Evolutionary conservation across 306 rosid genomes (phyloP).

Genomic region (Begonia loranthoides): DNA sequence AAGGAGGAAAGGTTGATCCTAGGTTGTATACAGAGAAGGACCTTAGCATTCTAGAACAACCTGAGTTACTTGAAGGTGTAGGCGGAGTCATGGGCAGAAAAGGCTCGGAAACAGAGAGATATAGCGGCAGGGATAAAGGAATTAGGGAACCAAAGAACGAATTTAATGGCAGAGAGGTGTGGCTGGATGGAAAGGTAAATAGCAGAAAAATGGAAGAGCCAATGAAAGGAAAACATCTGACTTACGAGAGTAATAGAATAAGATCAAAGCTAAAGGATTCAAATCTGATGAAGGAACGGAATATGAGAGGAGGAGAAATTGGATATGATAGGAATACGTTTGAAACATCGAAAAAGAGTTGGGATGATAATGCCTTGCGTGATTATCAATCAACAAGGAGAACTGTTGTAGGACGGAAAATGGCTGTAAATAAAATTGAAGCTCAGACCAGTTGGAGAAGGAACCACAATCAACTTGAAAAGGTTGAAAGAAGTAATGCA

Average conservation of each 20-base stretch:
- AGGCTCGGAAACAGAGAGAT: conserved; percentile 5
- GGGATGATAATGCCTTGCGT: conserved; percentile 12
- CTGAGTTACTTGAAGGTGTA: conserved; percentile 9
- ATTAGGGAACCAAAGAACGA: conserved; percentile 16
- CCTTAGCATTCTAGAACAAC: conserved; percentile 9
- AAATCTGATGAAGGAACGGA: not conserved
- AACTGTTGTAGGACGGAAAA: conserved; percentile 13
- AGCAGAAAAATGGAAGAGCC: conserved; percentile 14
- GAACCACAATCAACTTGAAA: conserved; percentile 18
- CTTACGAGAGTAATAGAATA: conserved; percentile 13
- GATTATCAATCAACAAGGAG: conserved; percentile 16
- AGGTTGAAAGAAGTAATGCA: conserved; percentile 13
- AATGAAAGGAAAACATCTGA: conserved; percentile 14
- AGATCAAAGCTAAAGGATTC: conserved; percentile 15
- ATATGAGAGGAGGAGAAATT: conserved; percentile 1
- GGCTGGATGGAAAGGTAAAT: conserved; percentile 14
- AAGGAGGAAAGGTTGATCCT: conserved; percentile 9
- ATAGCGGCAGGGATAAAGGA: conserved; percentile 11
- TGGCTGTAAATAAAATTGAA: conserved; percentile 10
- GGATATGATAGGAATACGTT: conserved; percentile 15
- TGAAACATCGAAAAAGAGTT: conserved; percentile 7
- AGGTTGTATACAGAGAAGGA: conserved; percentile 11
- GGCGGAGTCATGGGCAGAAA: conserved; percentile 8
- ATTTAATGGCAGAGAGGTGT: conserved; percentile 15
- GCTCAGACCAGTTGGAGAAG: conserved; percentile 12